Conservation (phyloP, 768 basidiomycete genomes). For the Leccinum subgranulosum region DNA sequence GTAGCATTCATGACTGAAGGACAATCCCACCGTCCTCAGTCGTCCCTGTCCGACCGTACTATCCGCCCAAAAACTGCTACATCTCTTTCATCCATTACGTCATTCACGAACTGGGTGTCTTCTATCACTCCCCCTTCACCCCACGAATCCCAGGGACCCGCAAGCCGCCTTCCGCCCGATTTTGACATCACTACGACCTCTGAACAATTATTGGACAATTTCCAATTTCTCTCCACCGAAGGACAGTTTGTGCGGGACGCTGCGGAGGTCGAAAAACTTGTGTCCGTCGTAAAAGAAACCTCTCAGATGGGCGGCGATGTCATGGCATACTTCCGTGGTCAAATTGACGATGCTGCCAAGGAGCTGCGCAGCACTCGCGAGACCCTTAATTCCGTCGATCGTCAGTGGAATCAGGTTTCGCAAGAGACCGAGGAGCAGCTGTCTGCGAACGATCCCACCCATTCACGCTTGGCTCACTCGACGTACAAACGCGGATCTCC, state of each 20-base stretch:
- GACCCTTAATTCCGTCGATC: constrained; percentile 42
- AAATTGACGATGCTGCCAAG: constrained; percentile 48
- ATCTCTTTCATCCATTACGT: constrained; percentile 50
- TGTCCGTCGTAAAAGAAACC: constrained; percentile 46
- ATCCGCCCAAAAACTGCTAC: constrained; percentile 40
- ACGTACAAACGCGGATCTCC: constrained; percentile 35
- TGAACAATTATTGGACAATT: constrained; percentile 51
- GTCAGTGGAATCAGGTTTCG: constrained; percentile 42
- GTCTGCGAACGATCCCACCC: constrained; percentile 1
- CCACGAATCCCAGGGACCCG: constrained; percentile 30
- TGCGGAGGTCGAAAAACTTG: constrained; percentile 42
- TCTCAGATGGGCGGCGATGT: constrained; percentile 44
- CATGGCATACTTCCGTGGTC: constrained; percentile 49
- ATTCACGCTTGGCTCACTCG: constrained; percentile 10
- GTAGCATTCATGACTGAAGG: constrained; percentile 53
- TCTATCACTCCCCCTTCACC: constrained; percentile 14
- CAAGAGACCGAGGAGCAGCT: constrained; percentile 46
- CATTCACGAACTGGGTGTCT: constrained; percentile 36
- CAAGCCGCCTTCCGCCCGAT: constrained; percentile 37
- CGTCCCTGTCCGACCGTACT: constrained; percentile 54
- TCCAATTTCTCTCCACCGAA: constrained; percentile 48
- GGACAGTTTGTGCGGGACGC: constrained; percentile 36
- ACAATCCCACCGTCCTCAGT: constrained; percentile 46
- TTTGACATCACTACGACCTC: constrained; percentile 44
- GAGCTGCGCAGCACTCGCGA: constrained; percentile 48